Base-by-base conservation (phyloP, 257 asterid species). In the Salvia splendens region DNA sequence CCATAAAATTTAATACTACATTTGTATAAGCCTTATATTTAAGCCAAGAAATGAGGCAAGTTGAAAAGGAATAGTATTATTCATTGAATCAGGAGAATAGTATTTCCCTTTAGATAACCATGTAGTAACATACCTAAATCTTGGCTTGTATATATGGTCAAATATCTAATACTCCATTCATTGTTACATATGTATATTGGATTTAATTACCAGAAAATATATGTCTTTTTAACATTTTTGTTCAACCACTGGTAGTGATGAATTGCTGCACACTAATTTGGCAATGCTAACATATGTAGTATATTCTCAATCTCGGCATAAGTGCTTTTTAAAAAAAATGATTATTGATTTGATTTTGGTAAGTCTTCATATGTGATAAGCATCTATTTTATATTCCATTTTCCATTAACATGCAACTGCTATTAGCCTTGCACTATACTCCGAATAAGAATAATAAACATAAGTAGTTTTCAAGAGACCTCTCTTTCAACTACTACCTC, bases 241-340 rank as follows among this genome's bases (percentile, higher is more conserved):
- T 53, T 56, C 61, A 78, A 72, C 75, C 73, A 72, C 40, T 63
- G 68, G 5, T 65, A 76, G 80, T 76, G 68, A 61, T 20, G 12
- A 4, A 17, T 74, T 45, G 67, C 32, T 64, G 12, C 35, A 40
- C 41, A 11, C 52, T 24, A 24, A 24, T 63, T 61, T 54, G 14
- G 64, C 32, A 48, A 47, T 51, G 71, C 45, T 24, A 24, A 24
- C 30, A 24, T 24, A 24, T n/a, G n/a, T 15, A 61, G 15, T 40
- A 53, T 74, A 54, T 67, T 61, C 57, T 24, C 30, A 3, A 1
- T 24, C 48, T 2, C 55, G 45, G 65, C 72, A 41, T 56, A 35
- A 56, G 28, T 41, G 43, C 46, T 58, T 35, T 52, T 28, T 62
- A 20, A 20, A 20, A 20, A 20, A 20, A 20, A 20, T 24, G 1